These are phyloP conservation scores for Niveomyces coronatus DNA, from an alignment of 2,329 filamentous ascomycete species.

Conservation along the genomic window DNA sequence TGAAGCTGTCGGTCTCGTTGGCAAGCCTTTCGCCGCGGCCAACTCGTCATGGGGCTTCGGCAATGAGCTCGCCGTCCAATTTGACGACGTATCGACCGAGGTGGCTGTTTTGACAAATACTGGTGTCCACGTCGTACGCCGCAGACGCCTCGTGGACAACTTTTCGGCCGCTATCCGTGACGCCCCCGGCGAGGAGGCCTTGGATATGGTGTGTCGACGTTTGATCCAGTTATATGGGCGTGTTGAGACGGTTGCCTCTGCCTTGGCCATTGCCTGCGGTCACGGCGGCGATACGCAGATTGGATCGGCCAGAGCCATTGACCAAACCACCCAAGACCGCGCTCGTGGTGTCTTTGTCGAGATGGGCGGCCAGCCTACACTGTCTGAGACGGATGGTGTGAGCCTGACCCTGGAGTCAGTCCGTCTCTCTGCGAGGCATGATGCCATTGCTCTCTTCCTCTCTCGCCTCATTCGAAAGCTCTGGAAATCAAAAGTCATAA, in stretches of 20 bases:
- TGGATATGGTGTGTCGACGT: conserved; percentile 71
- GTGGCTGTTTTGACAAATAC: conserved; percentile 87
- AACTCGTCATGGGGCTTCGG: conserved; percentile 68
- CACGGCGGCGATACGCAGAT: conserved; percentile 69
- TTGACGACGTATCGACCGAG: conserved; percentile 71
- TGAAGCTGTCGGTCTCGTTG: conserved; percentile 70
- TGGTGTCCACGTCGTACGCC: conserved; percentile 76
- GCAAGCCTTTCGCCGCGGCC: conserved; percentile 60
- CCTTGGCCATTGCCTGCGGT: conserved; percentile 87
- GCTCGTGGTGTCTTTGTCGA: conserved; percentile 86
- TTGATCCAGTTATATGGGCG: conserved; percentile 83
- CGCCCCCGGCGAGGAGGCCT: conserved; percentile 64
- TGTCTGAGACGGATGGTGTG: conserved; percentile 67
- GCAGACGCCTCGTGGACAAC: conserved; percentile 79
- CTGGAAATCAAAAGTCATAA: conserved; percentile 73
- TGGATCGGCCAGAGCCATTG: conserved; percentile 65
- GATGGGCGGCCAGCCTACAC: conserved; percentile 75
- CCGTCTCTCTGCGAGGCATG: conserved; percentile 76
- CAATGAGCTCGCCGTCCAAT: conserved; percentile 94
- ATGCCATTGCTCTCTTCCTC: conserved; percentile 80
- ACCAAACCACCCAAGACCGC: conserved; percentile 75
- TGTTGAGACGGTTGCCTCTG: conserved; percentile 79
- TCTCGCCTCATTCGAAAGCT: conserved; percentile 78
- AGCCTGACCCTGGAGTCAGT: conserved; percentile 71
- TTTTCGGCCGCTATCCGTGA: conserved; percentile 74